Evolutionary conservation across 1,139 yeast species (phyloP), one percentile per base, ranked within the genome.

Genomic region (Suhomyces chickasaworum): DNA sequence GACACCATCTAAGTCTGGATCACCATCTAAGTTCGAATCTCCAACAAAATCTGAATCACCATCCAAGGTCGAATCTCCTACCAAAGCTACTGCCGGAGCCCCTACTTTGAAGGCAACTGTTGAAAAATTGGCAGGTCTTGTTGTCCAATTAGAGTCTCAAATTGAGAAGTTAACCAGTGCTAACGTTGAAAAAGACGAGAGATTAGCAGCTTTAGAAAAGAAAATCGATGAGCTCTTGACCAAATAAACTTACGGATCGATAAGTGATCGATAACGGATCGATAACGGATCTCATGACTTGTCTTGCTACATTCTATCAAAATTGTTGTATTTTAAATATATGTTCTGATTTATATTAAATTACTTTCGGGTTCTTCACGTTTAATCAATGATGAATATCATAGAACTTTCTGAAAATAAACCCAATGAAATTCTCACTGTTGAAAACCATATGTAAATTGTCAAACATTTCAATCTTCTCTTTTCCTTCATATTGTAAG

Each of bases 351-450:
- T n/a, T n/a, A n/a, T n/a, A n/a, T n/a, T n/a, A n/a, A n/a, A n/a
- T n/a, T n/a, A n/a, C n/a, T n/a, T n/a, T n/a, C n/a, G n/a, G n/a
- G n/a, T n/a, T n/a, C n/a, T n/a, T n/a, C n/a, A n/a, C n/a, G n/a
- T n/a, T 29, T 15, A 27, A 16, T 35, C 38, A 46, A 21, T 58
- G 57, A 21, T 58, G 57, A 29, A 70, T 57, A 56, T 78, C 84
- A 56, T 88, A 88, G 62, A 89, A 89, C 67, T 84, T 86, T 54
- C 77, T 77, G 66, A 88, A 85, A 22, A 89, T 81, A 53, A 88
- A 80, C 13, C 81, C 82, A 32, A 84, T 73, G 57, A 88, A 73
- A 52, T 81, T 74, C 54, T 82, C 79, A 10, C 90, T 80, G 61
- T 85, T 84, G 56, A 89, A 82, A 35, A 75, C 72, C 9, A 81